Evolutionary conservation across 805 yeast species (phyloP).

Genomic region (Wickerhamiella siamensis): DNA sequence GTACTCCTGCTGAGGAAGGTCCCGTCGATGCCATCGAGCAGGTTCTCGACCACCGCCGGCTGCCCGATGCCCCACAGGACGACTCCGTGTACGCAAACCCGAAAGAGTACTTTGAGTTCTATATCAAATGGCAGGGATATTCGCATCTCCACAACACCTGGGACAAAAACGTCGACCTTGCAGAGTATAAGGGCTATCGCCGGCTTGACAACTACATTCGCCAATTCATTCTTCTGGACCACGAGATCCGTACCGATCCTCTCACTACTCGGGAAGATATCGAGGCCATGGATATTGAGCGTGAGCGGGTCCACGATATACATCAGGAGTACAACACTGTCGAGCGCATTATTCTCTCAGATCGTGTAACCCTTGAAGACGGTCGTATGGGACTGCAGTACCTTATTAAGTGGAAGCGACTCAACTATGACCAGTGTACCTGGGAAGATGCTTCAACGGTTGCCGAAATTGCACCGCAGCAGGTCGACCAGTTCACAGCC

Average conservation of each 20-base stretch:
- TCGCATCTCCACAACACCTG: conserved; percentile 93
- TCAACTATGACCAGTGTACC: conserved; percentile 88
- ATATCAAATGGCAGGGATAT: conserved; percentile 69
- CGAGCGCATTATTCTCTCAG: conserved; percentile 79
- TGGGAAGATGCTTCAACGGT: conserved; percentile 91
- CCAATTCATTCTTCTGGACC: conserved; percentile 57
- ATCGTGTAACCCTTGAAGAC: conserved; percentile 39
- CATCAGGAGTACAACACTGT: conserved; percentile 70
- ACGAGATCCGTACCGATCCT: conserved; percentile 66
- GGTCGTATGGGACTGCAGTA: conserved; percentile 62
- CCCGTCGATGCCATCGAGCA: conserved; percentile 31
- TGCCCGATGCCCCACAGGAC: conserved; percentile 22
- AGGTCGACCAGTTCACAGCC: conserved; percentile 69
- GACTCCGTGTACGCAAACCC: conserved; percentile 31
- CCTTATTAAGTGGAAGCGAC: conserved; percentile 83
- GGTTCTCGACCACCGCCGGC: conserved; percentile 42
- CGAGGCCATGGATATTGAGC: conserved; percentile 85
- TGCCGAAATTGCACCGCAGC: conserved; percentile 68
- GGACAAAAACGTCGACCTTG: conserved; percentile 50
- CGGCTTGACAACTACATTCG: conserved; percentile 82
- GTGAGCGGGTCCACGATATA: conserved; percentile 72
- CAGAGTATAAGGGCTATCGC: conserved; percentile 55
- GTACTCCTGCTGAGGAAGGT: conserved; percentile 27
- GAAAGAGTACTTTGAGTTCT: conserved; percentile 42
- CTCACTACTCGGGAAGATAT: conserved; percentile 78